phyloP scores from a whole-genome alignment of 2,329 filamentous ascomycete genomes.

The Coniochaeta pulveracea region DNA sequence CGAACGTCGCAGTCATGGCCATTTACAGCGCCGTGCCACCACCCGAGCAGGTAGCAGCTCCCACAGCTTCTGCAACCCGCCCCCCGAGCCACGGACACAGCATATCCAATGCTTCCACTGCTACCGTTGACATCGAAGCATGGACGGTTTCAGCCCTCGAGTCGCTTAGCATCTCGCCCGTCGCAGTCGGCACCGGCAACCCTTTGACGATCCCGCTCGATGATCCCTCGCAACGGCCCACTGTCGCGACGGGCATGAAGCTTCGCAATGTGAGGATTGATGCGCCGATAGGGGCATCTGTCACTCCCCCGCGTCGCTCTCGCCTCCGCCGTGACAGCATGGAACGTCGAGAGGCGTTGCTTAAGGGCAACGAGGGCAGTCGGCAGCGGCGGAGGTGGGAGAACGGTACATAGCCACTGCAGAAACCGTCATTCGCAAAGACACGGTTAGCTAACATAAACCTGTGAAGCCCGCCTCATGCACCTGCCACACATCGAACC shows the following conservation, averaged over 20 bases:
- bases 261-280: constrained; percentile 14
- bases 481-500: constrained; percentile 79
- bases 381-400: constrained; percentile 85
- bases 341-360: constrained; percentile 56
- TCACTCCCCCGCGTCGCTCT: constrained; percentile 28
- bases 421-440: not conserved
- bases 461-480: constrained; percentile 59
- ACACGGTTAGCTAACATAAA: not conserved
- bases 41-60: constrained; percentile 9
- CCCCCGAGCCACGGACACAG: constrained; percentile 11
- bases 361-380: constrained; percentile 86
- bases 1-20: constrained; percentile 17
- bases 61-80: not conserved
- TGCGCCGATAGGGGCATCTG: constrained; percentile 10
- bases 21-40: constrained; percentile 22
- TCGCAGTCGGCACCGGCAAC: constrained; percentile 47
- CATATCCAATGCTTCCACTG: constrained; percentile 15
- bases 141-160: constrained; percentile 53
- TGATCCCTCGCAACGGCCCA: constrained; percentile 24
- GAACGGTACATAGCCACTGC: constrained; percentile 54
- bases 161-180: constrained; percentile 41
- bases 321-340: constrained; percentile 41
- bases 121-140: constrained; percentile 48
- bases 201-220: constrained; percentile 70
- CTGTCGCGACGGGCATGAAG: constrained; percentile 10